Evolutionary conservation across 805 yeast genomes (phyloP).

Genomic region (Candida andamanensis): DNA sequence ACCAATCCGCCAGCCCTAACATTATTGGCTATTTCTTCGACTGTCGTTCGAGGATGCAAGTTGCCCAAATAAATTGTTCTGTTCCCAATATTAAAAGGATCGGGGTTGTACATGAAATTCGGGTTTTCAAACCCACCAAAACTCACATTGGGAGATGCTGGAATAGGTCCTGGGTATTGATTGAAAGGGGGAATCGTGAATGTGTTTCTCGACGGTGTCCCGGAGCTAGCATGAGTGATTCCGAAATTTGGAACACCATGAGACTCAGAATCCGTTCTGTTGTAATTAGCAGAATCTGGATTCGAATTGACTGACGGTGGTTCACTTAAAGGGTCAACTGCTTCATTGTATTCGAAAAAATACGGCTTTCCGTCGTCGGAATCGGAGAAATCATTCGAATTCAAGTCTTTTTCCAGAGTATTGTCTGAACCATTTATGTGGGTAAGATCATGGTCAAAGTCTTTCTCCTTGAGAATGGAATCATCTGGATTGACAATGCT

Average conservation of each 20-base stretch:
- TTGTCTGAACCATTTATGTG: no score
- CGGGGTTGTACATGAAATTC: constrained; percentile 16
- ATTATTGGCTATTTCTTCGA: constrained; percentile 71
- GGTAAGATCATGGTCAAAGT: no score
- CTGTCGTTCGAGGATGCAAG: constrained; percentile 56
- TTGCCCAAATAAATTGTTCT: constrained; percentile 69
- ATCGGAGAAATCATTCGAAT: background rate
- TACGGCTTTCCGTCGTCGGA: background rate
- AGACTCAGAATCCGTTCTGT: background rate
- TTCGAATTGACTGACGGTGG: background rate
- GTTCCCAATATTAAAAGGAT: constrained; percentile 40
- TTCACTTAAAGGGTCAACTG: background rate
- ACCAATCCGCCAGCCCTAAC: constrained; percentile 72
- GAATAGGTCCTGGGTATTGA: constrained; percentile 1
- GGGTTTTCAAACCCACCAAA: constrained; percentile 6
- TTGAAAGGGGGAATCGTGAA: constrained; percentile 1
- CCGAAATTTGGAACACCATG: no score
- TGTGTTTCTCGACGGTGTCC: background rate
- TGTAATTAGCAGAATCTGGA: background rate
- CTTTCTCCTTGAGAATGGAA: background rate
- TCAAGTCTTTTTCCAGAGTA: background rate
- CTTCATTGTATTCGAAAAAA: background rate
- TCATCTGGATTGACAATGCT: background rate
- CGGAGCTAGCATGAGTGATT: constrained; percentile 2
- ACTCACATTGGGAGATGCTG: constrained; percentile 2